Conservation (phyloP, 2,329 filamentous ascomycete species). For the Pestalotiopsis sp. region DNA sequence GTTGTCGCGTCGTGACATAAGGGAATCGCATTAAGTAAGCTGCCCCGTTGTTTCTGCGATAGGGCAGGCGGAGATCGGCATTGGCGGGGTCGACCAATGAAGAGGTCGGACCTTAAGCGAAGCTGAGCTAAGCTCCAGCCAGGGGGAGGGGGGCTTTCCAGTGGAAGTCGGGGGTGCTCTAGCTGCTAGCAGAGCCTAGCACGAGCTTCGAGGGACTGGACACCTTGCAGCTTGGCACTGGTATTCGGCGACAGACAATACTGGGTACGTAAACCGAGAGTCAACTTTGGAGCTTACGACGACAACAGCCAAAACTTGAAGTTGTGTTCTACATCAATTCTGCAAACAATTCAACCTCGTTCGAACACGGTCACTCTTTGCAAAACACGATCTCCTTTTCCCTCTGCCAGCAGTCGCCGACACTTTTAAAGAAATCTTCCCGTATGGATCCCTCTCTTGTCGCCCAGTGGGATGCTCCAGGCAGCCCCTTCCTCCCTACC, state of each 20-base stretch:
- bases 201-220: neutral
- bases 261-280: neutral
- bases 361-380: neutral
- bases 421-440: neutral
- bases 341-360: neutral
- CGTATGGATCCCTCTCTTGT: conserved; percentile 81
- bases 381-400: neutral
- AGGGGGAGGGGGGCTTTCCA: neutral
- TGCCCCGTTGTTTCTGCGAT: neutral
- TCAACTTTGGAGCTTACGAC: neutral
- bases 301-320: neutral
- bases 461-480: conserved; percentile 90
- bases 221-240: neutral
- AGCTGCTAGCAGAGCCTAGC: neutral
- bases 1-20: conserved; percentile 1
- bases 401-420: neutral
- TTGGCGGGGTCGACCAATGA: neutral
- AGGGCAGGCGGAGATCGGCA: neutral
- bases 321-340: neutral
- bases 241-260: neutral
- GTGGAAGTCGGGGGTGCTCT: neutral
- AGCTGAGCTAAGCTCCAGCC: neutral
- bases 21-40: conserved; percentile 6
- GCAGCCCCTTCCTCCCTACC: conserved; percentile 79
- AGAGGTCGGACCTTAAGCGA: neutral